Conservation (phyloP, 148 eudicot genomes). For the Chenopodium formosanum region DNA sequence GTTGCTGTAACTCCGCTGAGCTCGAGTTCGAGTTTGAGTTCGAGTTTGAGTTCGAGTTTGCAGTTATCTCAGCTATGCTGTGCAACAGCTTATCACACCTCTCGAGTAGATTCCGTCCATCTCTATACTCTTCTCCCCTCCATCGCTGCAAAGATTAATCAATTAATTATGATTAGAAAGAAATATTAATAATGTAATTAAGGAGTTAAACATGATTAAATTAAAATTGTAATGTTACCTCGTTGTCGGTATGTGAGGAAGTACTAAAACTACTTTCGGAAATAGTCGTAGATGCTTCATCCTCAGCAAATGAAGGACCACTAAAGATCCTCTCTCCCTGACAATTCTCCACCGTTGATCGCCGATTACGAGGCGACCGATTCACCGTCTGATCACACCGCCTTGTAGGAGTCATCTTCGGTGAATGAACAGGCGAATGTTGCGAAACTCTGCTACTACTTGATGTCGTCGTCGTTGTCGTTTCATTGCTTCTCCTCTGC, state of each 20-base stretch:
- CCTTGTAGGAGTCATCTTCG: slow-evolving; percentile 40
- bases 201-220: background rate
- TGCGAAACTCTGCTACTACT: slow-evolving; percentile 17
- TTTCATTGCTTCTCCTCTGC: slow-evolving; percentile 34
- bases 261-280: slow-evolving; percentile 69
- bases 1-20: slow-evolving; percentile 63
- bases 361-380: slow-evolving; percentile 44
- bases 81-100: slow-evolving; percentile 76
- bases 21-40: slow-evolving; percentile 19
- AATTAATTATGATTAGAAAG: background rate
- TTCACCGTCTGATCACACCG: slow-evolving; percentile 46
- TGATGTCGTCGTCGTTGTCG: slow-evolving; percentile 23
- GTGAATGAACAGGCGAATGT: slow-evolving; percentile 52
- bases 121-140: slow-evolving; percentile 61
- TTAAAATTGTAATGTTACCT: slow-evolving; percentile 41
- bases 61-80: slow-evolving; percentile 77
- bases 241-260: slow-evolving; percentile 70
- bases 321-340: slow-evolving; percentile 31
- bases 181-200: background rate
- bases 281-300: slow-evolving; percentile 66
- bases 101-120: slow-evolving; percentile 64
- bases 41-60: slow-evolving; percentile 24
- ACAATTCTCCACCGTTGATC: slow-evolving; percentile 36
- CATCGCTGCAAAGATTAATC: slow-evolving; percentile 44
- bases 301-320: slow-evolving; percentile 40